Conservation (phyloP, 345 rosid genomes). For the Citrus australasica region DNA sequence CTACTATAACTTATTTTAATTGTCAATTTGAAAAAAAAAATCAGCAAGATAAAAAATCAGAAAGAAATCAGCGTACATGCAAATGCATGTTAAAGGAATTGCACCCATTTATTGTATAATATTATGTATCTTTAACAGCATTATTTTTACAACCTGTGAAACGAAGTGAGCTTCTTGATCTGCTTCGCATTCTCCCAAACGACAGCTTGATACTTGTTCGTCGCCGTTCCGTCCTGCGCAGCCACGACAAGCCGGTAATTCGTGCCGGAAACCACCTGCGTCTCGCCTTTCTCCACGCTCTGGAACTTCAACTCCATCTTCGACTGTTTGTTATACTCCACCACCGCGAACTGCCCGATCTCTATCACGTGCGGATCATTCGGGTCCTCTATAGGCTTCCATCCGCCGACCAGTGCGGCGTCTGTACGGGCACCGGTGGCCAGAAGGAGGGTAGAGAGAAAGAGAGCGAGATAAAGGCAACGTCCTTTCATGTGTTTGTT, state of each 20-base stretch:
- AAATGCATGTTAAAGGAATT: no score
- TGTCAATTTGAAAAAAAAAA: no score
- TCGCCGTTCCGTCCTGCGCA: constrained; percentile 11
- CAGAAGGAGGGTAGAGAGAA: constrained; percentile 9
- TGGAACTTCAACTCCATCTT: constrained; percentile 21
- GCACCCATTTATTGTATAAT: no score
- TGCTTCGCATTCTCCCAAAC: constrained; percentile 51
- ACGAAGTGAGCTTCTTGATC: constrained; percentile 41
- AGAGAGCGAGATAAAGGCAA: neutral
- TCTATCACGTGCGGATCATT: constrained; percentile 41
- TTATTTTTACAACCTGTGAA: constrained; percentile 1
- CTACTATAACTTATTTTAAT: no score
- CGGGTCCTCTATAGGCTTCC: constrained; percentile 43
- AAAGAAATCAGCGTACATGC: no score
- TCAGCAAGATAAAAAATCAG: no score
- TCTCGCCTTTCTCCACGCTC: constrained; percentile 39
- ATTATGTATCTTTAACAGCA: no score
- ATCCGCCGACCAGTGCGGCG: constrained; percentile 29
- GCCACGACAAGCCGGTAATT: constrained; percentile 41
- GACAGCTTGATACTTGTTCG: constrained; percentile 33
- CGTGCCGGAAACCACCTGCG: constrained; percentile 49
- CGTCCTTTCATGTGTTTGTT: neutral
- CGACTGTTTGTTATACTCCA: constrained; percentile 26
- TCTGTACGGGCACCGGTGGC: neutral
- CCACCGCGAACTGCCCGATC: constrained; percentile 9